A percentile compares a stretch with the other conserved stretches of the same genome.
phyloP scores from a whole-genome alignment of 2,329 filamentous ascomycete species.

The Diplocarpon mali region DNA sequence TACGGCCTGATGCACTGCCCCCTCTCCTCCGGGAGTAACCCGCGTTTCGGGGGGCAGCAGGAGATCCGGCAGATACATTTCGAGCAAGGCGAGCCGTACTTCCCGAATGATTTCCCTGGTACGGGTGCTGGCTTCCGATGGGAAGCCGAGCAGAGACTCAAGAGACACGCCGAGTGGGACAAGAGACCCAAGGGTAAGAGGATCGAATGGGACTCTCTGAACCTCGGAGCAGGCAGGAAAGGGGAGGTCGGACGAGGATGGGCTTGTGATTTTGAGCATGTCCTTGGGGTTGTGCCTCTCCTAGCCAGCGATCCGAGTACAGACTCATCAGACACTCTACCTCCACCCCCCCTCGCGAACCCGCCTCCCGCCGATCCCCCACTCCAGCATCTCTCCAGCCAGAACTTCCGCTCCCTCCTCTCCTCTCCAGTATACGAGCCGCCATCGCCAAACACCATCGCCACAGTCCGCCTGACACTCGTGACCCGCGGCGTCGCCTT shows the following conservation, averaged over 20 bases:
- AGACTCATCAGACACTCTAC: neutral
- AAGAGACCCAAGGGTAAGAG: slow-evolving; percentile 73
- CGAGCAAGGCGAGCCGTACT: slow-evolving; percentile 69
- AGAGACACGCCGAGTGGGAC: slow-evolving; percentile 56
- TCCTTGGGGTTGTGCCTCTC: slow-evolving; percentile 9
- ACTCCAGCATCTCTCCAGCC: slow-evolving; percentile 13
- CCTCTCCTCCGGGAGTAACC: slow-evolving; percentile 67
- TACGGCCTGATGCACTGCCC: slow-evolving; percentile 75
- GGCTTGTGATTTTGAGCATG: slow-evolving; percentile 67
- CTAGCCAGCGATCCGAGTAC: neutral
- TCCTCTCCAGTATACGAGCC: slow-evolving; percentile 14
- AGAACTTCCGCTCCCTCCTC: slow-evolving; percentile 18
- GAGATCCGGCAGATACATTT: slow-evolving; percentile 74
- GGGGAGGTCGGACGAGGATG: slow-evolving; percentile 78
- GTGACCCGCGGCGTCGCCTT: slow-evolving; percentile 58
- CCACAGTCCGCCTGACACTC: slow-evolving; percentile 57
- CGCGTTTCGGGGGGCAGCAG: slow-evolving; percentile 70
- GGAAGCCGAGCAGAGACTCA: slow-evolving; percentile 56
- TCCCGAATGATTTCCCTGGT: slow-evolving; percentile 73
- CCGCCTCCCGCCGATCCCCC: neutral
- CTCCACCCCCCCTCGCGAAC: too few relatives aligned
- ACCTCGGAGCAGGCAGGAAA: slow-evolving; percentile 61
- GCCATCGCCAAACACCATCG: slow-evolving; percentile 32
- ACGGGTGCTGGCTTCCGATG: slow-evolving; percentile 70
- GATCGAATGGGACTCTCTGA: slow-evolving; percentile 60